Evolutionary conservation across 176 grass and related monocot species (phyloP).

Genomic region (Hsuehochloa calcarea): DNA sequence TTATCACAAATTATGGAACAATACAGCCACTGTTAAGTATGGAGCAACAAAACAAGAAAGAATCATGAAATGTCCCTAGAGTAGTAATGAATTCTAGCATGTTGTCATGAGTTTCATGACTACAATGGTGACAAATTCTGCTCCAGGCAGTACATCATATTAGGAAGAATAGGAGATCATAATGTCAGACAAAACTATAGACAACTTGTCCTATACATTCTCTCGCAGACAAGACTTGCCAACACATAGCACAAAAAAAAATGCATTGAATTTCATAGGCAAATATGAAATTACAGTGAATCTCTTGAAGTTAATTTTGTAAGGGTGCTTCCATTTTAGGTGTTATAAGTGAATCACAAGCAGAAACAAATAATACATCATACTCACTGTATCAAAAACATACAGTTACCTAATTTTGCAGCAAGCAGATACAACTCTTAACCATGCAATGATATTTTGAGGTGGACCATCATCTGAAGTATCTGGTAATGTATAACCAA

Average conservation of each 20-base stretch:
- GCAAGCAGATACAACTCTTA: constrained; percentile 73
- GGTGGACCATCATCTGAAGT: constrained; percentile 51
- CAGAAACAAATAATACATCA: not conserved
- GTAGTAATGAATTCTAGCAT: not conserved
- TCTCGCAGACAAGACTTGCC: not conserved
- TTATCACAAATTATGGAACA: not conserved
- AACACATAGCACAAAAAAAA: not conserved
- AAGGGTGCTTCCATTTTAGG: not conserved
- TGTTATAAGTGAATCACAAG: not conserved
- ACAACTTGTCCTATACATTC: not conserved
- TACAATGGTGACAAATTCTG: not conserved
- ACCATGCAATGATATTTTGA: constrained; percentile 74
- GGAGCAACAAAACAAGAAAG: not conserved
- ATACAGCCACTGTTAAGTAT: not conserved
- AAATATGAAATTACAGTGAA: not conserved
- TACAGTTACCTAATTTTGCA: constrained; percentile 76
- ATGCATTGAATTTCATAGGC: not conserved
- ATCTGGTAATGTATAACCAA: constrained; percentile 42
- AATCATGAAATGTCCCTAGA: constrained; percentile 8
- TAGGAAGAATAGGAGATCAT: not conserved
- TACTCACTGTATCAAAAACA: not conserved
- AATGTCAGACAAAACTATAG: not conserved
- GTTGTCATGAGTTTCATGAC: not conserved
- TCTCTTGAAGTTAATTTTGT: not conserved
- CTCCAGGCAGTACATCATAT: not conserved